Evolutionary conservation across 495 filamentous ascomycete species (phyloP), one percentile per base, ranked within the genome.

Genomic region (Hypoxylon rickii): DNA sequence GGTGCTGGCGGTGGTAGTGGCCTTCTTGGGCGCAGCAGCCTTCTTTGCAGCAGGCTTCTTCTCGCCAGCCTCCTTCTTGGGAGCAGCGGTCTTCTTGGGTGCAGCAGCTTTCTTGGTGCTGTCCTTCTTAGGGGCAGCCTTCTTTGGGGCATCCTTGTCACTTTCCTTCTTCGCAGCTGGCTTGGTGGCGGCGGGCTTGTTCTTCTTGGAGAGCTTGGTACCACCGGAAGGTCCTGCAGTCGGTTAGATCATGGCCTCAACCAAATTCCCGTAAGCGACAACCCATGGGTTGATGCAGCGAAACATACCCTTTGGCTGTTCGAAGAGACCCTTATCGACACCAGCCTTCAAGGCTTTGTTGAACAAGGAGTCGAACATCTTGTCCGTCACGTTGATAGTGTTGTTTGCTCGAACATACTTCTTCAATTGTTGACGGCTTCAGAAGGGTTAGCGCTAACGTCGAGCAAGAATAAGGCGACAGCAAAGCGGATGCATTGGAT

Each of bases 361-460:
- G 85, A 99, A 91, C 64, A 93, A 86, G 58, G 83, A 82, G 70
- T 94, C 92, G 72, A 97, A 97, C 69, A 85, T 84, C 40, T 78
- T 79, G 64, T 87, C 85, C 26, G 77, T 81, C 45, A 84, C 82
- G 50, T 78, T 79, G 72, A 95, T 83, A 70, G 86, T 89, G 84
- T 97, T 96, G 87, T 99, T 97, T 64, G 89, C 85, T 73, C 83
- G 82, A 67, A 99, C 89, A 79, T 97, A 99, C 75, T 99, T 97
- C 88, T 97, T 97, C 71, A 99, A 85, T 20, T 89, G 88, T 73
- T 92, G 88, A 63, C 94, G 95, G 77, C 94, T 98, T 70, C 65
- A 43, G 32, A 36, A 41, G 34, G 44, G 68, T 76, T 65, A 77
- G 81, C 72, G n/a, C 36, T 34, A n/a, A 11, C 4, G 8, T 40